Evolutionary conservation across 257 asterid species (phyloP).

Genomic region (Eustoma russellianum): DNA sequence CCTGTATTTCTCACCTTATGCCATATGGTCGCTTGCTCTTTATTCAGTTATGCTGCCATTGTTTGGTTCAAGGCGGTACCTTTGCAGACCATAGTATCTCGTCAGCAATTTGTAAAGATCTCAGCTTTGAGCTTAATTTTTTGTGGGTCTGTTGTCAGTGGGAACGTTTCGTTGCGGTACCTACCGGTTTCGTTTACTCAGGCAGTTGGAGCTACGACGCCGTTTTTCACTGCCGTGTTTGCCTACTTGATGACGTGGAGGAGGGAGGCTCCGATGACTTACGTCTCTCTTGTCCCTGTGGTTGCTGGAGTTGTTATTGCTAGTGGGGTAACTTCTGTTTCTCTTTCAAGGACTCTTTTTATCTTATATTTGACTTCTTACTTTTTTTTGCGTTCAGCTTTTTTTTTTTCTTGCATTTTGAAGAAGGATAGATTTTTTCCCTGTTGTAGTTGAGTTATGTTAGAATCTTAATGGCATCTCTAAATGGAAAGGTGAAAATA

Average conservation of each 20-base stretch:
- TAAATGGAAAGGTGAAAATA: too few relatives aligned
- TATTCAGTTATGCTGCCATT: slow-evolving; percentile 74
- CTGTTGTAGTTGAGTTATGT: background rate
- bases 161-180: slow-evolving; percentile 63
- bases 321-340: slow-evolving; percentile 59
- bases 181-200: slow-evolving; percentile 71
- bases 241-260: slow-evolving; percentile 61
- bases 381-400: background rate
- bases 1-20: slow-evolving; percentile 82
- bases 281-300: slow-evolving; percentile 64
- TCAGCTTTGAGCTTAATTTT: slow-evolving; percentile 65
- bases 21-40: slow-evolving; percentile 82
- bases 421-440: background rate
- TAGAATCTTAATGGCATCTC: background rate
- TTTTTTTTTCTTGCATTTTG: background rate
- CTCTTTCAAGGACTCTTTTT: too few relatives aligned
- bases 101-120: slow-evolving; percentile 65
- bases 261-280: slow-evolving; percentile 69
- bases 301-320: slow-evolving; percentile 83
- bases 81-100: slow-evolving; percentile 62
- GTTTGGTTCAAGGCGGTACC: slow-evolving; percentile 73
- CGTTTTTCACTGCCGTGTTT: slow-evolving; percentile 74
- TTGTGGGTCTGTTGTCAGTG: slow-evolving; percentile 83
- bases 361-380: background rate
- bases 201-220: slow-evolving; percentile 89